Percentiles rank a stretch among this genome's conserved stretches.
These are phyloP conservation scores for Russula virescens DNA, from an alignment of 768 basidiomycete genomes.

Conservation along the genomic window DNA sequence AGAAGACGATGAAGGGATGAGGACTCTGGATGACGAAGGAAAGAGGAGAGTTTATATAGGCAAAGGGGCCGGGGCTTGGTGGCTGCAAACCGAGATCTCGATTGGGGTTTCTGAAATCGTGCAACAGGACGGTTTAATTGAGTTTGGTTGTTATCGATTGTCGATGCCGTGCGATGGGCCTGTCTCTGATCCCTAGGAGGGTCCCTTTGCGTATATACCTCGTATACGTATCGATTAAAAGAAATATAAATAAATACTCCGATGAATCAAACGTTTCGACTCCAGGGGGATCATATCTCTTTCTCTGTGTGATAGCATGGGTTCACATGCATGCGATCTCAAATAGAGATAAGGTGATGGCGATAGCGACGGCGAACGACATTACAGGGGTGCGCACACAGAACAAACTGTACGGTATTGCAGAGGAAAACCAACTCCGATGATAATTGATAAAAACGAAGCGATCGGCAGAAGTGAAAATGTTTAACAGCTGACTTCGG, in stretches of 20 bases:
- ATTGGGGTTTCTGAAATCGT: conserved; percentile 6
- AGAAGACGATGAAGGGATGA: conserved; percentile 1
- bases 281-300: not conserved
- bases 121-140: conserved; percentile 10
- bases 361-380: not conserved
- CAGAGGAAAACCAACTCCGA: not conserved
- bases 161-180: not conserved
- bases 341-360: conserved; percentile 14
- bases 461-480: conserved; percentile 11
- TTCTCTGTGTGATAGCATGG: not conserved
- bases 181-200: not conserved
- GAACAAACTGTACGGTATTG: not conserved
- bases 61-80: conserved; percentile 20
- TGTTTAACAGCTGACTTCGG: conserved; percentile 14
- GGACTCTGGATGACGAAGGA: conserved; percentile 7
- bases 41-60: conserved; percentile 22
- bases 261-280: no score
- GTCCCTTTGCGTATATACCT: no score
- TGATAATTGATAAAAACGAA: conserved; percentile 5
- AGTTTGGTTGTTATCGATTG: conserved; percentile 19
- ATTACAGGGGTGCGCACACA: no score
- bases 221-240: no score
- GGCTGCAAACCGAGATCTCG: conserved; percentile 16
- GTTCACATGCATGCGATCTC: not conserved
- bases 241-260: no score